Evolutionary conservation across 2,329 filamentous ascomycete genomes (phyloP), one percentile per base, ranked within the genome.

Genomic region (Zasmidium angulare): DNA sequence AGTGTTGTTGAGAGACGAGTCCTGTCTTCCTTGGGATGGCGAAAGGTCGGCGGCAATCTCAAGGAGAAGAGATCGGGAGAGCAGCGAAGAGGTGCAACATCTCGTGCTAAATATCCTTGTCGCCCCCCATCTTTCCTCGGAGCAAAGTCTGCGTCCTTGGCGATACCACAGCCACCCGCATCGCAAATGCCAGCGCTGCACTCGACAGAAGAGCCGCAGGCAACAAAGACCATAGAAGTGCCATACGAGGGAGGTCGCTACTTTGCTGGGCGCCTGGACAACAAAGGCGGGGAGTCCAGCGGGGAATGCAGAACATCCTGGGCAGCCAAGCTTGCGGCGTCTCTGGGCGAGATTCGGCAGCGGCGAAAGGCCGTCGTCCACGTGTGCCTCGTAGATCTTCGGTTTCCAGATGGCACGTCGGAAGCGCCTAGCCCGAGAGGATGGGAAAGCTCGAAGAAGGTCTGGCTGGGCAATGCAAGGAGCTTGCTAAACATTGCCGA

Each of bases 221-320:
- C 17, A 1, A 51, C 24, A 19, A 3, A 29, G 17, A 31, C 1
- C 24, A 23, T 29, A 26, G 23, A 36, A 22, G 22, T 49, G 20
- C 12, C 31, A 24, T 20, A 43, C 26, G 49, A n/a, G 29, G 29
- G 29, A 29, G 20, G 14, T 3, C 46, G 19, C 31, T 43, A 43
- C n/a, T 43, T 43, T 17, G 36, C 36, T 43, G 36, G 36, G 36
- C 36, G 36, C 20, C 31, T 56, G 55, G 55, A 56, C 22, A 47
- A 51, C 49, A 53, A 49, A 49, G 49, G 49, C 49, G 55, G 55
- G 55, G 50, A 53, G 51, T 3, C 36, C 36, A 43, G 36, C 36
- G 36, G 36, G 36, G 36, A 43, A 43, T 53, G 29, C 29, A 31
- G 50, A 14, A 31, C 14, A 53, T 40, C 50, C 50, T 40, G 26